Evolutionary conservation across 192 early-diverging fungal species (phyloP), one percentile per base, ranked within the genome.

Genomic region (Entophlyctis luteolus): DNA sequence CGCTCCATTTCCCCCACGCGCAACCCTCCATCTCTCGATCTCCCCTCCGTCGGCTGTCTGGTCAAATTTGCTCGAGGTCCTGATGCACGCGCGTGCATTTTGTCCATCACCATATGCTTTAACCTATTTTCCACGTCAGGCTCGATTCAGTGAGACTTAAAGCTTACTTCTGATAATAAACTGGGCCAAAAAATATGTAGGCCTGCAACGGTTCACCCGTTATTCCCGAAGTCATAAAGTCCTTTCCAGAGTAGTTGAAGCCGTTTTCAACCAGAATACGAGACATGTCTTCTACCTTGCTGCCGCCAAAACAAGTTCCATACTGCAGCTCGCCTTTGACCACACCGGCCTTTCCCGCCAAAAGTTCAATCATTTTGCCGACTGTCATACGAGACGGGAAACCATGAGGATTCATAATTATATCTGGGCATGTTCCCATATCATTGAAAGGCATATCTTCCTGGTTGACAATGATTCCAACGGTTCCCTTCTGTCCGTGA

Each of bases 361-460:
- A 78, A 72, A 96, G 78, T 79, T 98, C 96, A 75, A 98, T 96
- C 91, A 98, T 95, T 76, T 98, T 96, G 47, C 96, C 96, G 2
- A 98, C 93, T 28, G 96, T 98, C 96, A 98, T 98, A 77, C 96
- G 93, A 29, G 89, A 91, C 33, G 96, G 96, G 84, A 98, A 96
- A 66, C 94, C 94, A 73, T 98, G 96, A 10, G 96, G 96, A 82
- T 98, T 98, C 93, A 98, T 98, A 80, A 98, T 93, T 56, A 98
- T 91, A 67, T 98, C 96, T 8, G 96, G 96, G 39, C 81, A 85
- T 31, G 96, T 84, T 48, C 96, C 96, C 35, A 82, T 73, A 72
- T 96, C 93, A 12, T 88, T 82, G 75, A 97, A 98, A 27, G 96
- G 96, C 93, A 98, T 93, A 73, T 98, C 94, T 74, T 96, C 94